Evolutionary conservation across 768 basidiomycete genomes (phyloP).

Genomic region (Boletus rubescentipes): DNA sequence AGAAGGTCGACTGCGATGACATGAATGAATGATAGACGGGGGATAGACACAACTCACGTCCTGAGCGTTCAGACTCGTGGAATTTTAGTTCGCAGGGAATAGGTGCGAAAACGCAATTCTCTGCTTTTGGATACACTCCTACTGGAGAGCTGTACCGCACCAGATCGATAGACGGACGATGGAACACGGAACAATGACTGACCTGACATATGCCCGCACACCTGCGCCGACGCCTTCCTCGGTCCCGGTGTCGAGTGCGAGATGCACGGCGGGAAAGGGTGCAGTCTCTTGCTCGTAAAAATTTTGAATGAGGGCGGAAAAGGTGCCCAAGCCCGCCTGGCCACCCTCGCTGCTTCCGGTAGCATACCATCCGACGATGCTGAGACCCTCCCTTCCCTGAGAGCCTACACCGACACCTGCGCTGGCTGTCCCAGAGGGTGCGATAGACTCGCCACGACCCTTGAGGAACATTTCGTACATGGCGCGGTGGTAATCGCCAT

Average conservation of each 20-base stretch:
- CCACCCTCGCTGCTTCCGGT: slow-evolving; percentile 66
- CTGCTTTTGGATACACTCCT: slow-evolving; percentile 84
- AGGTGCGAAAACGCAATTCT: slow-evolving; percentile 94
- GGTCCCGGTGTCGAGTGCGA: slow-evolving; percentile 85
- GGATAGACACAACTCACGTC: slow-evolving; percentile 53
- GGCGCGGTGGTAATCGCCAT: slow-evolving; percentile 92
- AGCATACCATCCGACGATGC: slow-evolving; percentile 89
- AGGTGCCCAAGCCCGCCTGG: slow-evolving; percentile 67
- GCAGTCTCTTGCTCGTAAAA: slow-evolving; percentile 93
- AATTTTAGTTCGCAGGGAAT: slow-evolving; percentile 86
- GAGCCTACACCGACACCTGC: slow-evolving; percentile 20
- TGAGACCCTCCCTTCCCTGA: slow-evolving; percentile 59
- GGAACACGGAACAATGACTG: slow-evolving; percentile 17
- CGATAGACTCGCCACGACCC: slow-evolving; percentile 54
- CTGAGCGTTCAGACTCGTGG: slow-evolving; percentile 80
- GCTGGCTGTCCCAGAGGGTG: slow-evolving; percentile 10
- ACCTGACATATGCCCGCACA: slow-evolving; percentile 89
- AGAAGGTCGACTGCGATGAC: slow-evolving; percentile 70
- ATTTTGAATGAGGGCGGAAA: slow-evolving; percentile 96
- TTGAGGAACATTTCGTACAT: slow-evolving; percentile 84
- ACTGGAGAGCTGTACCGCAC: slow-evolving; percentile 67
- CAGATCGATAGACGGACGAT: slow-evolving; percentile 11
- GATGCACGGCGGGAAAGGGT: slow-evolving; percentile 86
- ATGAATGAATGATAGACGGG: slow-evolving; percentile 5
- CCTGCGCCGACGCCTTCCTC: slow-evolving; percentile 64